Evolutionary conservation across 2,329 filamentous ascomycete species (phyloP).

Genomic region (Scopulariopsis brevicaulis): DNA sequence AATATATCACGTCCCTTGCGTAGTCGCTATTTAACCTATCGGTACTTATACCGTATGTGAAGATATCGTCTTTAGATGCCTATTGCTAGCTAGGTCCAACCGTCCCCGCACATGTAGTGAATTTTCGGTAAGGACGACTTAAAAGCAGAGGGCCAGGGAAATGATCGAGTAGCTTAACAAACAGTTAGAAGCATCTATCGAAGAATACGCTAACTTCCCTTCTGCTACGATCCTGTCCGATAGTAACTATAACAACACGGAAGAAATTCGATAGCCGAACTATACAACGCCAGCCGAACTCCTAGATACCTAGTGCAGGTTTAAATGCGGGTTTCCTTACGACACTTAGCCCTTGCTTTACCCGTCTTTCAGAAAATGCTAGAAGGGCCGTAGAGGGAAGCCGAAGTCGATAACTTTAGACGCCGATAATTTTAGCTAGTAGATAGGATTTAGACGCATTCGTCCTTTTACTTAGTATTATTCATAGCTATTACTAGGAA

Average conservation of each 20-base stretch:
- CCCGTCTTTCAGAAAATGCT: slow-evolving; percentile 7
- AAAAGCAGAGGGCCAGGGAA: background rate
- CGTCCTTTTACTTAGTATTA: slow-evolving; percentile 14
- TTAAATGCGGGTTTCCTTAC: slow-evolving; percentile 7
- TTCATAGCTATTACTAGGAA: slow-evolving; percentile 13
- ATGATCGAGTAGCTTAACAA: background rate
- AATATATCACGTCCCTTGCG: too few species aligned
- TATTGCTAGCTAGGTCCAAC: background rate
- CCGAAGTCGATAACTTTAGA: background rate
- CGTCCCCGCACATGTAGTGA: background rate
- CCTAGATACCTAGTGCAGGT: background rate
- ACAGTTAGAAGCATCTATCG: background rate
- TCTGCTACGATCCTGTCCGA: background rate
- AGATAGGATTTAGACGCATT: slow-evolving; percentile 16
- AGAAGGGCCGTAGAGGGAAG: slow-evolving; percentile 8
- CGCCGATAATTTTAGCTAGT: slow-evolving; percentile 5
- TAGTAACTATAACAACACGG: background rate
- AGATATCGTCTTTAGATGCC: too few species aligned
- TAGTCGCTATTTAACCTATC: too few species aligned
- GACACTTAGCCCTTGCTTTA: slow-evolving; percentile 10
- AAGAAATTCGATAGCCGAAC: background rate
- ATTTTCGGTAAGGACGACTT: background rate
- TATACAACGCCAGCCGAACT: background rate
- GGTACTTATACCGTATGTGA: too few species aligned
- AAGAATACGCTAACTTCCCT: background rate